phyloP scores from a whole-genome alignment of 257 asterid genomes.

The Petrea volubilis region DNA sequence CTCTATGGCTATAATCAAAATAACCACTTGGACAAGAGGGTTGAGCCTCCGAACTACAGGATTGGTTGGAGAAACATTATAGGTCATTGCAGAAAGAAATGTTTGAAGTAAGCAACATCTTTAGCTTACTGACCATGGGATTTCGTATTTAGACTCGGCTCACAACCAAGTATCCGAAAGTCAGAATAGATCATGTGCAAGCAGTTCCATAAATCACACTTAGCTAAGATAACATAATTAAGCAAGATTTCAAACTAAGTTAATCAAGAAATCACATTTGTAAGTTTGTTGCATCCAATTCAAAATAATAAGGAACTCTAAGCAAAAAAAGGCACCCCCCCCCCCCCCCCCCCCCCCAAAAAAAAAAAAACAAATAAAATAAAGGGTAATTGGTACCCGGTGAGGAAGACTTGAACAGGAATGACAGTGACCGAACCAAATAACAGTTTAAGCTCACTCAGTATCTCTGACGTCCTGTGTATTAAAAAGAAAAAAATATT shows the following conservation, averaged over 20 bases:
- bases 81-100: neutral
- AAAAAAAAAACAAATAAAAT: neutral
- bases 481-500: conserved; percentile 13
- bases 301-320: conserved; percentile 2
- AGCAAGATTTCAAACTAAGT: neutral
- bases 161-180: neutral
- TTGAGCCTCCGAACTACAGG: neutral
- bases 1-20: neutral
- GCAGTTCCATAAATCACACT: conserved; percentile 2
- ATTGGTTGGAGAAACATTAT: neutral
- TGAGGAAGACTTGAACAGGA: conserved; percentile 64
- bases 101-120: neutral
- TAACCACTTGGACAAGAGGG: neutral
- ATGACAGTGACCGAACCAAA: conserved; percentile 60
- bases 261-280: neutral
- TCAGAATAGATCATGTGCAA: neutral
- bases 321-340: neutral
- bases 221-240: neutral
- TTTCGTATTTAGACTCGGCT: neutral
- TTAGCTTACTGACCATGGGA: neutral
- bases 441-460: conserved; percentile 65
- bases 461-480: conserved; percentile 67
- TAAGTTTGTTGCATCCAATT: neutral
- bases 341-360: no score
- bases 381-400: conserved; percentile 54